Evolutionary conservation across 1,284 basidiomycete species (phyloP).

Genomic region (Cutaneotrichosporon sp.): DNA sequence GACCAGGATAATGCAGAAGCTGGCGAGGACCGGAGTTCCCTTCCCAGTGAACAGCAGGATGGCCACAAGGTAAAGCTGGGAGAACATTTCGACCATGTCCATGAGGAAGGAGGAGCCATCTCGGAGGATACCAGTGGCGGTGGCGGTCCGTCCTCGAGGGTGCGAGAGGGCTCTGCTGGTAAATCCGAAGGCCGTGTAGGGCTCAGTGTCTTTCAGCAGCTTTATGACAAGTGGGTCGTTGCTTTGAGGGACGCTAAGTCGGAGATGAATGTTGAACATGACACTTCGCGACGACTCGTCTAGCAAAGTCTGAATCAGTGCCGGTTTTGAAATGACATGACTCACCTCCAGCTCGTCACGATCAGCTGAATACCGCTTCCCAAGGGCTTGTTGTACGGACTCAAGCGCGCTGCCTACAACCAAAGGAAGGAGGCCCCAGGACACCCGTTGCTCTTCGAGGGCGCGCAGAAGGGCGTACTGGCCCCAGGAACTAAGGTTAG

Average conservation of each 20-base stretch:
- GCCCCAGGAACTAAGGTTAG: background rate
- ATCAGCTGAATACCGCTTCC: background rate
- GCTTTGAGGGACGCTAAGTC: background rate
- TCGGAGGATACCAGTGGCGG: too few relatives aligned
- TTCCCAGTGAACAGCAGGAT: too few relatives aligned
- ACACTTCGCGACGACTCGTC: background rate
- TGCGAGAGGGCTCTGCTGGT: background rate
- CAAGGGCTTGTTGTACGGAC: too few relatives aligned
- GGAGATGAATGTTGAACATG: background rate
- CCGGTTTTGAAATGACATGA: background rate
- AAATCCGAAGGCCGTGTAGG: background rate
- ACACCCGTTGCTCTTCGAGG: too few relatives aligned
- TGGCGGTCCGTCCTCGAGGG: too few relatives aligned
- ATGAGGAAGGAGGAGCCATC: too few relatives aligned
- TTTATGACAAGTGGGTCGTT: background rate
- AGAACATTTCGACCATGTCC: too few relatives aligned
- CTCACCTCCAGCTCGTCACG: background rate
- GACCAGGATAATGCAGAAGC: too few relatives aligned
- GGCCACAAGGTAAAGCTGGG: too few relatives aligned
- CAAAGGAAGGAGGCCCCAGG: too few relatives aligned
- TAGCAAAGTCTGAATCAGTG: background rate
- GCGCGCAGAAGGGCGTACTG: background rate
- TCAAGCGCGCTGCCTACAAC: too few relatives aligned
- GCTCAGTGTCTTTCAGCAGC: background rate
- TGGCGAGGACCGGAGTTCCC: too few relatives aligned